phyloP scores from a whole-genome alignment of 2,329 filamentous ascomycete species.

The Neurospora crassa region DNA sequence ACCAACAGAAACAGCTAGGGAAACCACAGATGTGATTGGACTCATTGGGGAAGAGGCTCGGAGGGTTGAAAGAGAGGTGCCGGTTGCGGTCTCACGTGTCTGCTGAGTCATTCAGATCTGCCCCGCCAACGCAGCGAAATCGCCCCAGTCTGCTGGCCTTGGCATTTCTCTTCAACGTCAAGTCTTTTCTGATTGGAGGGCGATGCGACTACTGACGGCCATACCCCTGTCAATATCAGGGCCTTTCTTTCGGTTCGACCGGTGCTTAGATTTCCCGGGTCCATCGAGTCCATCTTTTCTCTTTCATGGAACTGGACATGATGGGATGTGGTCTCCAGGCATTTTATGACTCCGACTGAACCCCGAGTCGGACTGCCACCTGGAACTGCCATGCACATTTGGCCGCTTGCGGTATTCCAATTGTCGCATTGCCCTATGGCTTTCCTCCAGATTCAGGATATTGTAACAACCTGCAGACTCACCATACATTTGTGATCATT shows the following conservation, averaged over 20 bases:
- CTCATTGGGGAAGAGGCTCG: conserved; percentile 2
- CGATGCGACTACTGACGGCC: background rate
- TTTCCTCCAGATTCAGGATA: background rate
- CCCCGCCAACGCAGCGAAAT: conserved; percentile 4
- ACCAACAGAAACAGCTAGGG: background rate
- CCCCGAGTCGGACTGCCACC: background rate
- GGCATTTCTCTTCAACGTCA: conserved; percentile 13
- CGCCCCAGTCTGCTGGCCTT: conserved; percentile 6
- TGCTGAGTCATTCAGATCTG: conserved; percentile 6
- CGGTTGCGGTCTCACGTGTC: conserved; percentile 3
- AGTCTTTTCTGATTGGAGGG: conserved; percentile 12
- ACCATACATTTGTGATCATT: background rate
- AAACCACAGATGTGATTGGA: conserved; percentile 1
- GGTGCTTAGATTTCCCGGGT: background rate
- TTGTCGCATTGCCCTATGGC: background rate
- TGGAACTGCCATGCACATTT: background rate
- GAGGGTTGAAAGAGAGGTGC: conserved; percentile 3
- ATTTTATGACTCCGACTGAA: background rate
- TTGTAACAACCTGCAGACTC: background rate
- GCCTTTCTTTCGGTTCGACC: conserved; percentile 6
- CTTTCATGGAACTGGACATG: background rate
- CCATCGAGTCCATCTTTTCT: background rate
- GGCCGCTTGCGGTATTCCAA: background rate
- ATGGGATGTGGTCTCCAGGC: background rate
- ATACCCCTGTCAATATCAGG: conserved; percentile 18